Conservation (phyloP, 2,329 filamentous ascomycete species). For the Bipolaris gigantea region DNA sequence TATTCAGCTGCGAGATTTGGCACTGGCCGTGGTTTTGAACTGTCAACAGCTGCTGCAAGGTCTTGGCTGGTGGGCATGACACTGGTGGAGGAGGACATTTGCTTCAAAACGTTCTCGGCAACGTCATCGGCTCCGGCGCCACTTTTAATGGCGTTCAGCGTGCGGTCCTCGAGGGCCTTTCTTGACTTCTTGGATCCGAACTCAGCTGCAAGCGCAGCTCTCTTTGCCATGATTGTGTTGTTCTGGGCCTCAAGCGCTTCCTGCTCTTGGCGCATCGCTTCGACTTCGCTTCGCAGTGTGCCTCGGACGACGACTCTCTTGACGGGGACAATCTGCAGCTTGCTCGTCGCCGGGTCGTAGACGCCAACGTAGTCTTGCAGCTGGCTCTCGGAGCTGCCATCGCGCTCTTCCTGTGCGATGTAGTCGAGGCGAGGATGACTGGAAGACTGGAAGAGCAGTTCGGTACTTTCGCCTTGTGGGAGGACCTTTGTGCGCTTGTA, state of each 20-base stretch:
- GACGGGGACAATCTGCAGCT: constrained; percentile 56
- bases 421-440: constrained; percentile 64
- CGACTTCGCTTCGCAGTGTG: constrained; percentile 49
- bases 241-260: constrained; percentile 31
- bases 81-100: constrained; percentile 63
- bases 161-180: constrained; percentile 70
- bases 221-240: constrained; percentile 58
- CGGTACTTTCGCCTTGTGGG: constrained; percentile 36
- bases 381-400: constrained; percentile 51
- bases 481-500: constrained; percentile 47
- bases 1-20: constrained; percentile 68
- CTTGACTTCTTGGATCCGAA: constrained; percentile 87
- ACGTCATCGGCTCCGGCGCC: constrained; percentile 33
- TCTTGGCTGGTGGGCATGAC: constrained; percentile 69
- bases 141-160: constrained; percentile 68
- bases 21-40: constrained; percentile 71
- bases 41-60: constrained; percentile 65
- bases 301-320: constrained; percentile 60
- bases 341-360: constrained; percentile 57
- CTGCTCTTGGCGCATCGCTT: constrained; percentile 44
- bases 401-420: constrained; percentile 55
- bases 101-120: constrained; percentile 58
- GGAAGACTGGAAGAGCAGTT: constrained; percentile 63
- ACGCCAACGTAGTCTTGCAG: constrained; percentile 64
- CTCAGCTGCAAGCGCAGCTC: constrained; percentile 70